Evolutionary conservation across 2,329 filamentous ascomycete genomes (phyloP), one percentile per base, ranked within the genome.

Genomic region (Aspergillus candidus): DNA sequence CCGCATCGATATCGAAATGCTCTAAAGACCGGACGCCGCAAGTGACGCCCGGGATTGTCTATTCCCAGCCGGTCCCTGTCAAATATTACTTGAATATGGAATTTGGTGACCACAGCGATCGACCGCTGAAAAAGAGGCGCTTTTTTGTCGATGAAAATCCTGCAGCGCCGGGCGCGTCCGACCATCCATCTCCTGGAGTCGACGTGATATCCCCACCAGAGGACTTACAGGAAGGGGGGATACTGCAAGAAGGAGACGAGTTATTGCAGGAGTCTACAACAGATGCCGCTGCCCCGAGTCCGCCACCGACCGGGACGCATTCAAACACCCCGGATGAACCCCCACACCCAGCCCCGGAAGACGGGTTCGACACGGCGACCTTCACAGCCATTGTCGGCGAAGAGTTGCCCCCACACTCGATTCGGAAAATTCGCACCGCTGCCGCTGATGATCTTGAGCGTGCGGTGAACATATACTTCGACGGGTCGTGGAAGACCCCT

Each of bases 391-490:
- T 83, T 13, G 68, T 82, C n/a, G 80, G 79, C 22, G 70, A 75
- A 43, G 56, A 70, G 31, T 63, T 80, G 3, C 58, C 74, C 6
- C 36, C 52, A 4, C 58, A 70, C 12, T 70, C 70, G 0, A 56
- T 82, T 18, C 51, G 67, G 17, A 72, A 64, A 39, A 66, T 83
- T 36, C 72, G 72, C 48, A 59, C 69, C 30, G 69, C 58, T 6
- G 74, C 77, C 40, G 72, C 71, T 32, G 71, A 72, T 48, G 70
- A 81, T 58, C 67, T 82, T 17, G 75, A 83, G 57, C 70, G 72
- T 54, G 79, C 81, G 35, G 77, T 84, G 53, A 82, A 84, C 58
- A 71, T 82, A 47, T 83, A 79, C 55, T 72, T 82, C 32, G 80
- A 84, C 55, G 80, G 80, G 15, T 80, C 79, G 5, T 83, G 78